Evolutionary conservation across 2,329 filamentous ascomycete genomes (phyloP).

Genomic region (Stachybotrys echinatus): DNA sequence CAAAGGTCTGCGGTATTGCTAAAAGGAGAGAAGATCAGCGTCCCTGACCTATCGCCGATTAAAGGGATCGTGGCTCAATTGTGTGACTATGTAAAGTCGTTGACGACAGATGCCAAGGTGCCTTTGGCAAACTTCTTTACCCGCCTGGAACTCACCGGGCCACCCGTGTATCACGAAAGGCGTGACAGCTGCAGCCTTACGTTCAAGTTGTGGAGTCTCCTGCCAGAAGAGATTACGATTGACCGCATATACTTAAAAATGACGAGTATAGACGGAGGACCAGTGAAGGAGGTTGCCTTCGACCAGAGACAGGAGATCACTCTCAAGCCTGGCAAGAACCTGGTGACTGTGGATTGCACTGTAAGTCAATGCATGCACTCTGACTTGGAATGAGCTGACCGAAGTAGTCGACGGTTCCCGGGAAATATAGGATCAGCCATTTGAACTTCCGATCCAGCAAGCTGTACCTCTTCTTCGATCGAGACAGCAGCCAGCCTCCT

Average conservation of each 20-base stretch:
- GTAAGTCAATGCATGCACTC: slow-evolving; percentile 16
- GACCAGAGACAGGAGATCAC: slow-evolving; percentile 18
- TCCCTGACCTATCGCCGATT: slow-evolving; percentile 31
- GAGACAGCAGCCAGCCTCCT: slow-evolving; percentile 43
- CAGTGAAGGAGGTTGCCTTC: slow-evolving; percentile 52
- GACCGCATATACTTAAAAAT: slow-evolving; percentile 62
- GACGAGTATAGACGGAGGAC: slow-evolving; percentile 46
- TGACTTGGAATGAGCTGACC: slow-evolving; percentile 18
- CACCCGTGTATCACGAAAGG: slow-evolving; percentile 63
- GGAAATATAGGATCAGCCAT: slow-evolving; percentile 70
- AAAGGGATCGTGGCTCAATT: slow-evolving; percentile 44
- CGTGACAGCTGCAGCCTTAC: slow-evolving; percentile 71
- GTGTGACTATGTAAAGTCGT: slow-evolving; percentile 35
- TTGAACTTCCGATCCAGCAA: slow-evolving; percentile 61
- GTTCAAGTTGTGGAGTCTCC: slow-evolving; percentile 63
- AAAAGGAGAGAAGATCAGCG: slow-evolving; percentile 6
- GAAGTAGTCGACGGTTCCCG: slow-evolving; percentile 57
- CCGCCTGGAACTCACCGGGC: slow-evolving; percentile 60
- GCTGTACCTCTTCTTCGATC: slow-evolving; percentile 60
- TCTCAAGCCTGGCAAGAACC: slow-evolving; percentile 44
- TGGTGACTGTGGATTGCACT: slow-evolving; percentile 28
- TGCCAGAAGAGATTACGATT: slow-evolving; percentile 65
- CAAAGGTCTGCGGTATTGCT: slow-evolving; percentile 21
- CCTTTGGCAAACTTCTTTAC: slow-evolving; percentile 71
- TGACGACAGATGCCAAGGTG: slow-evolving; percentile 57